Base-by-base conservation (phyloP, 805 yeast genomes). In the Tetrapisispora taiwanensis region DNA sequence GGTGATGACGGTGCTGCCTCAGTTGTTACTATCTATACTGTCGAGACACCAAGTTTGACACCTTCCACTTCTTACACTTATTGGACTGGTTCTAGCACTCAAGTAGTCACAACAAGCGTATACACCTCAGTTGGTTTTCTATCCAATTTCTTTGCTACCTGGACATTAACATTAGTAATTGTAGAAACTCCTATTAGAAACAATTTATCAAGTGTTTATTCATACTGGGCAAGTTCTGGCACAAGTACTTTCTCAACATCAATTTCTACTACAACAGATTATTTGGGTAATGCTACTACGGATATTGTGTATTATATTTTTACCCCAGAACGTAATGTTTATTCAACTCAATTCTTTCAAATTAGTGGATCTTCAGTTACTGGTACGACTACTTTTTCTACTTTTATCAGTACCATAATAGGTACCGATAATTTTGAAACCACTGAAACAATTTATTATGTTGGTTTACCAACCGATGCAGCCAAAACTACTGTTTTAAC, bases 221-320 rank as follows among this genome's bases (percentile, higher is more conserved):
- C 43, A 7, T 22, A 30, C 19, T 40, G 43, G 43, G 18, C 22
- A 24, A 26, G 27, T 14, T 19, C 37, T 6, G 18, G 7, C 7
- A 32, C 32, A 2, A 40, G 37, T 17, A 47, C 50, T 7, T 45
- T 36, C 36, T 42, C 46, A 9, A 45, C 47, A 17, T 17, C 12
- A 4, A 26, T 42, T 10, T 32, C 41, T 24, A 44, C 44, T 3
- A 41, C 31, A 15, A 47, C 47, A 14, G 50, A 46, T 17, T 38
- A 43, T 31, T 32, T 44, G n/a, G 44, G 44, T 4, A 36, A 26
- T 36, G 36, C 37, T 2, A 42, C 40, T 5, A 34, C 32, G 1
- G 30, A 28, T 17, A 42, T 32, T 2, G 22, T 42, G 1, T 42
- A 30, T 22, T 35, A 30, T 19, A 20, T 42, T 22, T 24, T 27